Evolutionary conservation across 116 monocot genomes (phyloP), one percentile per base, ranked within the genome.

Genomic region (Trichopus zeylanicus): DNA sequence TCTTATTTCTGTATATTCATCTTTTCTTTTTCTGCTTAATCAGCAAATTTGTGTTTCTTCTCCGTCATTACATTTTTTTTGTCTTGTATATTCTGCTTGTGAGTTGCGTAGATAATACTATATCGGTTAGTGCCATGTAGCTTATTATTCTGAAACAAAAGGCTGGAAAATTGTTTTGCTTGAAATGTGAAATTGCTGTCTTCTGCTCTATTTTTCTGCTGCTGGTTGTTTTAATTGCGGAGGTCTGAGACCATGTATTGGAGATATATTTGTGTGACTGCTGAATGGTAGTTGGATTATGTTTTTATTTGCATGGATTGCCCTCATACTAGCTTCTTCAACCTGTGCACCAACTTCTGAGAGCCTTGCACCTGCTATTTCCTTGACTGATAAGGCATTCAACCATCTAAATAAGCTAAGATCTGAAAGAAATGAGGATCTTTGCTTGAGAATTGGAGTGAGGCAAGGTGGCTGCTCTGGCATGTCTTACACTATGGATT

Each of bases 391-490:
- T 0, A 91, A 87, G 53, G 97, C 97, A 31, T 49, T 91, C 70
- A 78, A 67, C 12, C 91, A 98, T 87, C 73, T 98, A 38, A 91
- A 62, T 46, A 98, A 80, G 72, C 80, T 98, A 71, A 79, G 91
- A 46, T 55, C 57, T 29, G 93, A 89, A 55, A 62, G 71, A 53
- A 83, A 76, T 65, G 85, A 98, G 62, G 85, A 98, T 76, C 53
- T 98, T 20, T 98, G 97, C 68, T 62, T 98, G 19, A 79, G 97
- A 74, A 91, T 98, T 74, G 97, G 97, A 53, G 97, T 98, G 39
- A 98, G 85, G 73, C 97, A 98, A 70, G 97, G 97, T 46, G 97
- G 97, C 6, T 98, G 97, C 67, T 98, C 97, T 52, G 97, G 97
- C 65, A 98, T 98, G 97, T 98, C 97, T 30, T 98, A 98, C 61